phyloP scores from a whole-genome alignment of 2,329 filamentous ascomycete species.

The Magnaporthales sp. region DNA sequence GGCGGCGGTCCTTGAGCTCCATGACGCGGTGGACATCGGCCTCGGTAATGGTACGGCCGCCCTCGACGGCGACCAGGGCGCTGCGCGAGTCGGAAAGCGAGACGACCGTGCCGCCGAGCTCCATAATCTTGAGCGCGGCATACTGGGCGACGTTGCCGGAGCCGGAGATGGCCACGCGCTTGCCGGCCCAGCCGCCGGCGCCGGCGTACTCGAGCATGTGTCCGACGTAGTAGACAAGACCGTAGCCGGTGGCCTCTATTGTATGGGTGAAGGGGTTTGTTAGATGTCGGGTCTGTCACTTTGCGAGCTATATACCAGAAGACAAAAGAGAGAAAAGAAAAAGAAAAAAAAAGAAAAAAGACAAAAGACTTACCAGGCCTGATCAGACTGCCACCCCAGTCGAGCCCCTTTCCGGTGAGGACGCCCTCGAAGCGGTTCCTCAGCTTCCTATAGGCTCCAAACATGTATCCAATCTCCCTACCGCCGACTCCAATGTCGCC shows the following conservation, averaged over 20 bases:
- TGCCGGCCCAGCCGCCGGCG: slow-evolving; percentile 78
- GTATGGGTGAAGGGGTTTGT: background rate
- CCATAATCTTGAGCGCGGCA: slow-evolving; percentile 90
- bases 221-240: slow-evolving; percentile 90
- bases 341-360: background rate
- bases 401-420: slow-evolving; percentile 87
- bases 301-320: background rate
- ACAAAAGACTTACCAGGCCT: slow-evolving; percentile 47
- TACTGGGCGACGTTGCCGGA: slow-evolving; percentile 98
- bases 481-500: slow-evolving; percentile 93
- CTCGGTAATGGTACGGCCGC: slow-evolving; percentile 63
- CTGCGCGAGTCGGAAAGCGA: slow-evolving; percentile 93
- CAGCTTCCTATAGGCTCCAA: slow-evolving; percentile 84
- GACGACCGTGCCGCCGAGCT: slow-evolving; percentile 86
- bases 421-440: slow-evolving; percentile 93
- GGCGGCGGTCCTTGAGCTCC: slow-evolving; percentile 76
- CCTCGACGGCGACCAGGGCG: slow-evolving; percentile 60
- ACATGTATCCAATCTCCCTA: slow-evolving; percentile 90
- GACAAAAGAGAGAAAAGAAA: background rate
- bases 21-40: slow-evolving; percentile 75
- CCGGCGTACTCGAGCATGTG: slow-evolving; percentile 93
- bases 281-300: background rate
- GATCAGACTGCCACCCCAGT: slow-evolving; percentile 91
- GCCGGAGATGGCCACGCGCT: slow-evolving; percentile 90
- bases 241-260: slow-evolving; percentile 86